phyloP scores from a whole-genome alignment of 306 rosid genomes.

The Quercus ilex region DNA sequence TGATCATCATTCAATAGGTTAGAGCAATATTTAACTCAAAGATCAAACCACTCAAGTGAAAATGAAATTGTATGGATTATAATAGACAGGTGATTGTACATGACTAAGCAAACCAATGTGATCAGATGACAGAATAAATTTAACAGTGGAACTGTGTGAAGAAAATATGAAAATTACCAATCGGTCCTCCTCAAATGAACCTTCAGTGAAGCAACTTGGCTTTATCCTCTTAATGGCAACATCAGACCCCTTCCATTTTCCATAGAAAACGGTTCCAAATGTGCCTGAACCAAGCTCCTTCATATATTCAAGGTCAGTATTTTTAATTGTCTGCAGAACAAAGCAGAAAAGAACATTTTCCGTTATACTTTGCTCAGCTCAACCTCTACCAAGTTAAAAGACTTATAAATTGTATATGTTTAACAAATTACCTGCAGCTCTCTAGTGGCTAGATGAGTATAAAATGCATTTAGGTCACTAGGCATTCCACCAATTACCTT shows the following conservation, averaged over 20 bases:
- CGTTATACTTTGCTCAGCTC: neutral
- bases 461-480: neutral
- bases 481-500: conserved; percentile 19
- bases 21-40: neutral
- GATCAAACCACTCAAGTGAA: neutral
- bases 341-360: neutral
- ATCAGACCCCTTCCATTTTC: conserved; percentile 37
- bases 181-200: conserved; percentile 17
- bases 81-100: neutral
- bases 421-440: conserved; percentile 28
- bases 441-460: conserved; percentile 19
- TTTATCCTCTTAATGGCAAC: conserved; percentile 33
- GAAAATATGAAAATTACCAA: conserved; percentile 14
- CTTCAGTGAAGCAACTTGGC: conserved; percentile 28
- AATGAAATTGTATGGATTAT: neutral
- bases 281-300: conserved; percentile 35
- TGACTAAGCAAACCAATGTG: neutral
- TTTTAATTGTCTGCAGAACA: conserved; percentile 19
- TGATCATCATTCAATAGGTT: neutral
- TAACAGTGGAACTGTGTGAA: neutral
- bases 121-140: neutral
- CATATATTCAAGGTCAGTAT: conserved; percentile 29
- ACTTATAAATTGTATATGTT: neutral
- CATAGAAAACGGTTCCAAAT: conserved; percentile 32
- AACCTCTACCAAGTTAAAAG: neutral